Base-by-base conservation (phyloP, 345 rosid species). In the Pseudoturritis turrita region DNA sequence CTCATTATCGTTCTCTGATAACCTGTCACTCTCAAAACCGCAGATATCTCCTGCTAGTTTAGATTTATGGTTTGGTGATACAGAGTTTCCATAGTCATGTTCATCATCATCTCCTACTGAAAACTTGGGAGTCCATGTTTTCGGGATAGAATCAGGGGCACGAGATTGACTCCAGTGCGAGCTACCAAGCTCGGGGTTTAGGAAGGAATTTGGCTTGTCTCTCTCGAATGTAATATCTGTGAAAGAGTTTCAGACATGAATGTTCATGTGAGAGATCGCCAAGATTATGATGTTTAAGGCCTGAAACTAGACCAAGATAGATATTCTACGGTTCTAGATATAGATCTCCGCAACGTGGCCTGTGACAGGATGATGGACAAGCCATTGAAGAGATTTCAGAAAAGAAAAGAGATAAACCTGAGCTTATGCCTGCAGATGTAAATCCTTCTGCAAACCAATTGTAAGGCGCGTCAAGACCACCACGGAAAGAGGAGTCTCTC, bases 381-480 rank as follows among this genome's bases (percentile, higher is more conserved):
- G 59, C 54, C 35, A 36, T 36, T 19, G 67, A 68, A 76, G 77
- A 62, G 68, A 65, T 41, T 50, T 62, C 58, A 73, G 47, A 49
- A 7, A 4, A 13, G 60, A 62, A 66, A 63, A 60, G 53, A 74
- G 61, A 71, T 41, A 56, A 77, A 75, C 74, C 78, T 39, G 77
- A 61, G 71, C 60, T 68, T 49, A 35, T 61, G 66, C 76, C 75
- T 47, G 55, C 71, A 5, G 82, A 36, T 31, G 76, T 14, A 74
- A 66, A 78, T 55, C 86, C 87, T 72, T 73, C 78, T 47, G 72
- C 70, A 63, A 78, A 75, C 80, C 75, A 75, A 78, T 50, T 64
- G 52, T 54, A 46, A 18, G 28, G 29, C 14, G 14, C 14, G 40
- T 72, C 84, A 61, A 45, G 26, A 56, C 62, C 60, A 68, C 71